Conservation (phyloP, 768 basidiomycete species). For the Astraeus odoratus region DNA sequence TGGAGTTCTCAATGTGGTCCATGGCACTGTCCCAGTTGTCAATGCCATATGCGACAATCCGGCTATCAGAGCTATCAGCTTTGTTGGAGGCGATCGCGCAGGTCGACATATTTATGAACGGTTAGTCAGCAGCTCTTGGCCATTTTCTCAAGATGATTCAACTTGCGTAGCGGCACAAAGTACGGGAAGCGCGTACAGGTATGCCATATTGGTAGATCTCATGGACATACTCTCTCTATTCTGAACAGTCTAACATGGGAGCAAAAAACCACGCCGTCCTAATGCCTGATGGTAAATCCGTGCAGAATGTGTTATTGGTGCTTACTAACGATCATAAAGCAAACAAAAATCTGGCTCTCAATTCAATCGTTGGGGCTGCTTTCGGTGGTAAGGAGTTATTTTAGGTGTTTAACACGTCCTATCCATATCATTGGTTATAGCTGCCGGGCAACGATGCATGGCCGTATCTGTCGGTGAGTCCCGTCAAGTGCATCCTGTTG, state of each 20-base stretch:
- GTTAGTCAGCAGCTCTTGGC: slow-evolving; percentile 27
- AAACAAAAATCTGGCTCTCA: slow-evolving; percentile 86
- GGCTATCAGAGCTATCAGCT: slow-evolving; percentile 88
- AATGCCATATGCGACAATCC: slow-evolving; percentile 93
- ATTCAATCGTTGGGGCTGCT: slow-evolving; percentile 89
- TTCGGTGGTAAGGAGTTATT: slow-evolving; percentile 68
- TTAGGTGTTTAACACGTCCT: slow-evolving; percentile 12
- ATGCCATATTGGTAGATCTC: slow-evolving; percentile 20
- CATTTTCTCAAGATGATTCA: slow-evolving; percentile 3
- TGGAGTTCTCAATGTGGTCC: slow-evolving; percentile 88
- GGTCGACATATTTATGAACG: slow-evolving; percentile 92
- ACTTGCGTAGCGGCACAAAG: slow-evolving; percentile 56
- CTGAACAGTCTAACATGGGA: slow-evolving; percentile 66
- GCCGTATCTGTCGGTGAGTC: slow-evolving; percentile 80
- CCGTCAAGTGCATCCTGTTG: background rate
- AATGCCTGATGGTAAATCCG: slow-evolving; percentile 80
- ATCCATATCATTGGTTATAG: slow-evolving; percentile 31
- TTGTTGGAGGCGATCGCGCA: slow-evolving; percentile 91
- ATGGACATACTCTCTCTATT: background rate
- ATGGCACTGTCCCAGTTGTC: slow-evolving; percentile 85
- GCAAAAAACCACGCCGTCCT: slow-evolving; percentile 94
- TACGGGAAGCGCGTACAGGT: slow-evolving; percentile 88
- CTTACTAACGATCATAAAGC: slow-evolving; percentile 36
- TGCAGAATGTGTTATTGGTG: background rate
- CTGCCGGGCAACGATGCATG: slow-evolving; percentile 98